Evolutionary conservation across 1,139 yeast genomes (phyloP).

Genomic region (Petasospora fabianii): DNA sequence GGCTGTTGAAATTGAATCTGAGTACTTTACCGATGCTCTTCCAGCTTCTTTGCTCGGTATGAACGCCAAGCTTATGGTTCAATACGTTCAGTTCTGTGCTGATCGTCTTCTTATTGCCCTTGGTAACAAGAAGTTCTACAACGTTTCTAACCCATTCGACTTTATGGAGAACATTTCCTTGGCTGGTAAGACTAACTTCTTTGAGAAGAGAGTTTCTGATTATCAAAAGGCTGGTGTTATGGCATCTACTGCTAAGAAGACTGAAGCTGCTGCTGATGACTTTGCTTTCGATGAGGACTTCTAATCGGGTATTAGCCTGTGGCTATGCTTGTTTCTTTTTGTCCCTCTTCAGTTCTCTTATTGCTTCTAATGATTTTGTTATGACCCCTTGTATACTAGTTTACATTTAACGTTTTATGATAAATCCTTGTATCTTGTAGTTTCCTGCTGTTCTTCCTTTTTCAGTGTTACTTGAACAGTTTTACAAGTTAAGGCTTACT

Average conservation of each 20-base stretch:
- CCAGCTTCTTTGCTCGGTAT: constrained; percentile 91
- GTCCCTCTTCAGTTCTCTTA: constrained; percentile 2
- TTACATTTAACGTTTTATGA: no score
- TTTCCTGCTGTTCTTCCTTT: no score
- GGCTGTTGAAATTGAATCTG: constrained; percentile 93
- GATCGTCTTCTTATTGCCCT: constrained; percentile 87
- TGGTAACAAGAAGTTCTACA: constrained; percentile 86
- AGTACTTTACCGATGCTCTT: constrained; percentile 88
- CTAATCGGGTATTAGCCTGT: constrained; percentile 26
- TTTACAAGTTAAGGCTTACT: no score
- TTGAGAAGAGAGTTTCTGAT: constrained; percentile 97
- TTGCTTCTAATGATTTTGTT: constrained; percentile 15
- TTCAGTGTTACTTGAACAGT: no score
- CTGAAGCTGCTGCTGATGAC: constrained; percentile 40
- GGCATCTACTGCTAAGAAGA: constrained; percentile 46
- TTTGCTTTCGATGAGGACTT: constrained; percentile 52
- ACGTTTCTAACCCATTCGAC: constrained; percentile 91
- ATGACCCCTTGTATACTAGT: constrained; percentile 15
- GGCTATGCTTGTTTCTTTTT: neutral
- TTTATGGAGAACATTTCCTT: constrained; percentile 97
- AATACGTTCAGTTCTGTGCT: constrained; percentile 96
- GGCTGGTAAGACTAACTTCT: constrained; percentile 98
- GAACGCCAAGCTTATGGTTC: constrained; percentile 91
- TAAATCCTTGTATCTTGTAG: no score
- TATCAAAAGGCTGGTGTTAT: constrained; percentile 99